Evolutionary conservation across 768 basidiomycete species (phyloP), one percentile per base, ranked within the genome.

Genomic region (Boletus vinaceobasis): DNA sequence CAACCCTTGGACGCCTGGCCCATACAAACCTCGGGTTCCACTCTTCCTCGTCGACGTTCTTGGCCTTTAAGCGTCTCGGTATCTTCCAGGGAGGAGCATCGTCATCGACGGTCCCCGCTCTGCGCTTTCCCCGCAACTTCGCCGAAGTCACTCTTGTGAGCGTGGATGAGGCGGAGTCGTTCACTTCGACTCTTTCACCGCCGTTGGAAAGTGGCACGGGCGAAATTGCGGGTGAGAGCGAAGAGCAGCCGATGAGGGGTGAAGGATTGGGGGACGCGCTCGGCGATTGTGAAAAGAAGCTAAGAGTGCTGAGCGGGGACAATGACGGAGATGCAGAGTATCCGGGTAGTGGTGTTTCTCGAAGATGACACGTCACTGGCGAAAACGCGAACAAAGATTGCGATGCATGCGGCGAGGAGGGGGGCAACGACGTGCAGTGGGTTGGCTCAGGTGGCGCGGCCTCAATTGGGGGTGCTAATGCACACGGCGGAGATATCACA

Each of bases 21-120:
- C 57, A 57, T 32, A 33, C 44, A 15, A 14, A 35, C 1, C 1
- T 23, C 0, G 66, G 66, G 1, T 5, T 50, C 65, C 67, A 67
- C 15, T 67, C 66, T 0, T 61, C 64, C 1, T 68, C 66, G 17
- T 67, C 66, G 35, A 35, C 13, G 8, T 58, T 53, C 36, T 48
- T 64, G 19, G 32, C 33, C 26, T 50, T 67, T 15, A 50, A 47
- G 23, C 59, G 60, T 50, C 46, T 62, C 0, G 45, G 23, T 3
- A 45, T 54, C 36, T 56, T 56, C 48, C 4, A 23, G 4, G 38
- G n/a, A 1, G 42, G 50, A 15, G 21, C 17, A 2, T 57, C 59
- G 17, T 60, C 58, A 8, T 45, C 40, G 4, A 47, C 42, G 29
- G 26, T 21, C 10, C 37, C 51, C 27, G 38, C 29, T 4, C 36